These are phyloP conservation scores for Plasmodium ovale DNA, from an alignment of 169 alveolate species.

Conservation along the genomic window DNA sequence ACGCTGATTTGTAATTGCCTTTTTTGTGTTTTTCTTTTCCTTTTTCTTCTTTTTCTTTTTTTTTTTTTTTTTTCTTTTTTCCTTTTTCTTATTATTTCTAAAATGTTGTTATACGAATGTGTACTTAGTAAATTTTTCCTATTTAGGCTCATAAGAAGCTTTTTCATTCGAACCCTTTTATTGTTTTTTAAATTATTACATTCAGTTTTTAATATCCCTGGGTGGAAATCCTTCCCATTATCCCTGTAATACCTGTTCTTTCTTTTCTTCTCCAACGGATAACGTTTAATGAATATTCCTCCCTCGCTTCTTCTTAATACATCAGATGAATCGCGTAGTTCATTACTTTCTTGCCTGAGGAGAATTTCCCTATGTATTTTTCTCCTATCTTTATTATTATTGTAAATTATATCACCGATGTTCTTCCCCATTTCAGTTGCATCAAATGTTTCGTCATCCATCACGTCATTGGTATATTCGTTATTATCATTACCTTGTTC, in stretches of 20 bases:
- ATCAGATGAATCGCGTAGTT: neutral
- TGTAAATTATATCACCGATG: too few species aligned
- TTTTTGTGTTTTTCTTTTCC: conserved; percentile 13
- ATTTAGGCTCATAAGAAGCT: conserved; percentile 13
- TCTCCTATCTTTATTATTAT: too few species aligned
- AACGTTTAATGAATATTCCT: neutral
- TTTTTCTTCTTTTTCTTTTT: neutral
- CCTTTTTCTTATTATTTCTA: conserved; percentile 1
- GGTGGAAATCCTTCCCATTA: neutral
- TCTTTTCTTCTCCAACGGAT: too few species aligned
- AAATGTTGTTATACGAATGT: neutral
- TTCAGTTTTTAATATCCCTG: neutral
- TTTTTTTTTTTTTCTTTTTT: neutral
- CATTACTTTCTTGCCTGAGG: neutral
- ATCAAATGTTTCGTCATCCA: neutral
- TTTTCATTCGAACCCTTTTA: neutral
- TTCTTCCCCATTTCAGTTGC: neutral
- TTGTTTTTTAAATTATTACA: neutral
- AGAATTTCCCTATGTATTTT: too few species aligned
- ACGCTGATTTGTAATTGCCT: conserved; percentile 65
- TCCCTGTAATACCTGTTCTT: too few species aligned
- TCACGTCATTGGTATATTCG: neutral
- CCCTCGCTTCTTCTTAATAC: neutral
- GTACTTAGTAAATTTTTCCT: conserved; percentile 16
- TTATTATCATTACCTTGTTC: neutral